Base-by-base conservation (phyloP, 1,284 basidiomycete species). In the Pterulicium gracile region DNA sequence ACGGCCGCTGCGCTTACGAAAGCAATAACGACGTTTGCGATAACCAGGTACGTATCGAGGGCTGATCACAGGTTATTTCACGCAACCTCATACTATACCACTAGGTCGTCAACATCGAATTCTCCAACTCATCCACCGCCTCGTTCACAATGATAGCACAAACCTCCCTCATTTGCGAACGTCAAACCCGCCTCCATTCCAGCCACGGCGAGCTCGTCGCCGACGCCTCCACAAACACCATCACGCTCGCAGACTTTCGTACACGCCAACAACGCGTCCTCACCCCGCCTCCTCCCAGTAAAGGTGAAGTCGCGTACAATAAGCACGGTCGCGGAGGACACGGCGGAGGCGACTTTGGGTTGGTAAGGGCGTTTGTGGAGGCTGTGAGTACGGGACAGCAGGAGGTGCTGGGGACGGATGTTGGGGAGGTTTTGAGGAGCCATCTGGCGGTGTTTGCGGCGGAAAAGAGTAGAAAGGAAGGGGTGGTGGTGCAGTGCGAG, bases 391-490 rank as follows among this genome's bases (percentile, higher is more conserved):
- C 66, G 3, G 73, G 73, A 4, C 65, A 71, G 47, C 88, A 90
- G 64, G 63, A 68, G 1, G 51, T 73, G 36, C 70, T 90, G 24
- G 82, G 79, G 34, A 85, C 84, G 10, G 66, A 77, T 55, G 67
- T 87, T 0, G 64, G 67, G 10, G 84, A 89, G 47, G 75, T 88
- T 21, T 61, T 91, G 50, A 77, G 72, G 58, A 86, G 81, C 54
- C 88, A 91, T 63, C 58, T 91, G 55, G 79, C 83, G 2, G 86
- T 90, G 36, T 91, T 92, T 64, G 88, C 88, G 43, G 87, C 86
- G 34, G 88, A 91, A 66, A 69, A 74, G 53, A 85, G 84, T 52
- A 69, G 88, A 51, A 70, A 60, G 47, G 74, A 81, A 52, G 82
- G 81, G 10, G 65, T 56, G 7, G 78, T 89, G 3, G 72, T 91